Conservation (phyloP, 78 protist genomes). For the Paratrimastix pyriformis region DNA sequence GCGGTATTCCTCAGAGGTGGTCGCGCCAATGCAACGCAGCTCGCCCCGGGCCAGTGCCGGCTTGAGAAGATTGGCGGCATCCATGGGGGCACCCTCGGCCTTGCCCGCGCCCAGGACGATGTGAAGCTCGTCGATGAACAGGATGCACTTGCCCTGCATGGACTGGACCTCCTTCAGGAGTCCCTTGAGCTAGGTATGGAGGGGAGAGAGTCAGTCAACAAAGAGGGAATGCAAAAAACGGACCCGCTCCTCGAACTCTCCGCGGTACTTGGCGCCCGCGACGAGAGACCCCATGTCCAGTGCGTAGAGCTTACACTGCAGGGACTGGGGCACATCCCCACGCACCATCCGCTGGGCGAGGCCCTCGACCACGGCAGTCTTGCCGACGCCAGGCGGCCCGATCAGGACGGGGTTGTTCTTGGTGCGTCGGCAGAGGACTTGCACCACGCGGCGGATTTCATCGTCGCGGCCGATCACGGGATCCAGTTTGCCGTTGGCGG, state of each 20-base stretch:
- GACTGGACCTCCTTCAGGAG: constrained; percentile 82
- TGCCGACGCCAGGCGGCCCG: constrained; percentile 92
- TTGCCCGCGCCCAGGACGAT: constrained; percentile 92
- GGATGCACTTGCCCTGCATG: constrained; percentile 68
- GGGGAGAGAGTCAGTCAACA: too few relatives aligned
- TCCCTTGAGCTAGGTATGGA: too few relatives aligned
- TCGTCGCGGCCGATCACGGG: constrained; percentile 96
- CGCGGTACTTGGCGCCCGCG: constrained; percentile 92
- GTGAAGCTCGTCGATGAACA: constrained; percentile 98
- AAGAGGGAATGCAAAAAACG: not conserved
- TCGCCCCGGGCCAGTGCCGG: constrained; percentile 97
- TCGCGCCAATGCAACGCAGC: constrained; percentile 95
- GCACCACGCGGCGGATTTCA: constrained; percentile 83
- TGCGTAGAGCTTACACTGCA: constrained; percentile 53
- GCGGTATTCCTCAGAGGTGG: constrained; percentile 91
- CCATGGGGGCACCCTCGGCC: constrained; percentile 85
- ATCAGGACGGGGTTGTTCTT: constrained; percentile 95
- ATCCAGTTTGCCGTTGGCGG: constrained; percentile 77
- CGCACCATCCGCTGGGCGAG: constrained; percentile 90
- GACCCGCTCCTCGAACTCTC: constrained; percentile 96
- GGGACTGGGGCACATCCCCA: constrained; percentile 88
- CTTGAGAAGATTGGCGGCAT: constrained; percentile 95
- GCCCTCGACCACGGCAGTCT: constrained; percentile 93
- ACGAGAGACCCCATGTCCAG: constrained; percentile 93
- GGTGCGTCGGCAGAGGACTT: constrained; percentile 72